phyloP scores from a whole-genome alignment of 2,329 filamentous ascomycete genomes.

The Cercospora beticola region DNA sequence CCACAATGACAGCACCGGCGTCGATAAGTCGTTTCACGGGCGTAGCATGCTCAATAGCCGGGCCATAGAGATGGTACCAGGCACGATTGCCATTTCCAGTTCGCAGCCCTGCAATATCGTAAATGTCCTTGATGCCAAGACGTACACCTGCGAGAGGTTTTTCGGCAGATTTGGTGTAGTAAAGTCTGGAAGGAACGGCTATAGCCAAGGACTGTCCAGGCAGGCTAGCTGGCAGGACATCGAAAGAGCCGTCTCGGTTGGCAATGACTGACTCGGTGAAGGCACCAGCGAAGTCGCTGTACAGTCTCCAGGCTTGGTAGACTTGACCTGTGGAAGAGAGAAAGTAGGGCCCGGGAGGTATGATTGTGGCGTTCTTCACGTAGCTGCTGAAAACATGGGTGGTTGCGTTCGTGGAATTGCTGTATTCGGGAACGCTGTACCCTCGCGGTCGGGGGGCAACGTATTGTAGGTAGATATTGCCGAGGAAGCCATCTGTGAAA shows the following conservation, averaged over 20 bases:
- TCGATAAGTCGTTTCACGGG: slow-evolving; percentile 58
- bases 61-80: slow-evolving; percentile 55
- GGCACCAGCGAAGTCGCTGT: slow-evolving; percentile 51
- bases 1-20: slow-evolving; percentile 55
- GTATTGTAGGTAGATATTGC: slow-evolving; percentile 34
- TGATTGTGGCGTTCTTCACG: slow-evolving; percentile 20
- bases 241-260: slow-evolving; percentile 43
- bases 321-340: slow-evolving; percentile 48
- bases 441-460: slow-evolving; percentile 16
- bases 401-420: slow-evolving; percentile 20
- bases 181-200: slow-evolving; percentile 61
- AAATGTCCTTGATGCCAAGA: slow-evolving; percentile 64
- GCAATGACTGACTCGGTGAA: slow-evolving; percentile 51
- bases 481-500: slow-evolving; percentile 43
- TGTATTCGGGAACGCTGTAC: slow-evolving; percentile 5
- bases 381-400: slow-evolving; percentile 24
- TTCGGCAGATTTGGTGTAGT: slow-evolving; percentile 54
- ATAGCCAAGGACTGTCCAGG: slow-evolving; percentile 47
- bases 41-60: slow-evolving; percentile 49
- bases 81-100: slow-evolving; percentile 60
- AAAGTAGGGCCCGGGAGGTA: slow-evolving; percentile 54
- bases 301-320: slow-evolving; percentile 52
- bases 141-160: slow-evolving; percentile 62
- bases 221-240: slow-evolving; percentile 44
- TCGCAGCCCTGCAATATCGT: slow-evolving; percentile 56